These are phyloP conservation scores for Globisporangium solare DNA, from an alignment of 352 stramenopile genomes.

Conservation along the genomic window DNA sequence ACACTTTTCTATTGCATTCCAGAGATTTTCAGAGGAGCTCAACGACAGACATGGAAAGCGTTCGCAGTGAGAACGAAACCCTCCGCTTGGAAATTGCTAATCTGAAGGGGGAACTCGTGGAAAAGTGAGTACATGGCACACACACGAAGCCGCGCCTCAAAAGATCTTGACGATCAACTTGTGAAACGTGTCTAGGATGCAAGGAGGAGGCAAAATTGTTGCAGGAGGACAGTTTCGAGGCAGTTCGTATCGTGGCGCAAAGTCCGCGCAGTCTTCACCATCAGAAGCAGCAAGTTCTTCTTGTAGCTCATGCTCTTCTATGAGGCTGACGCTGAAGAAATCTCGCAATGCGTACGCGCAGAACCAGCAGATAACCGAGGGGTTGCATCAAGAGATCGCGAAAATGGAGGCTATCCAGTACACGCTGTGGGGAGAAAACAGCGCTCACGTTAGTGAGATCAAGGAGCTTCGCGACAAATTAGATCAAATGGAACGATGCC, in stretches of 20 bases:
- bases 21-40: not conserved
- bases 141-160: not conserved
- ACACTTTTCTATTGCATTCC: too few relatives aligned
- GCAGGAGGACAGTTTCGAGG: conserved; percentile 34
- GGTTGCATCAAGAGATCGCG: conserved; percentile 24
- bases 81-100: conserved; percentile 25
- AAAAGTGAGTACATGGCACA: conserved; percentile 19
- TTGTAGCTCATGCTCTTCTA: conserved; percentile 16
- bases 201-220: conserved; percentile 31
- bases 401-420: conserved; percentile 28
- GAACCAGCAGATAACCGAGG: conserved; percentile 9
- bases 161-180: too few relatives aligned
- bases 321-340: conserved; percentile 15
- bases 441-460: conserved; percentile 16
- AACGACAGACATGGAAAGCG: conserved; percentile 1
- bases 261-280: not conserved
- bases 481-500: conserved; percentile 16
- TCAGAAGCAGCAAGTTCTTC: conserved; percentile 6
- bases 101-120: conserved; percentile 26
- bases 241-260: conserved; percentile 3
- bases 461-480: conserved; percentile 17
- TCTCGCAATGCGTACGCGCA: conserved; percentile 15
- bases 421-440: conserved; percentile 26
- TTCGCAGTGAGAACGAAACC: conserved; percentile 21
- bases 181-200: conserved; percentile 20